Conservation (phyloP, 306 rosid genomes). For the Cucumis cinereus region DNA sequence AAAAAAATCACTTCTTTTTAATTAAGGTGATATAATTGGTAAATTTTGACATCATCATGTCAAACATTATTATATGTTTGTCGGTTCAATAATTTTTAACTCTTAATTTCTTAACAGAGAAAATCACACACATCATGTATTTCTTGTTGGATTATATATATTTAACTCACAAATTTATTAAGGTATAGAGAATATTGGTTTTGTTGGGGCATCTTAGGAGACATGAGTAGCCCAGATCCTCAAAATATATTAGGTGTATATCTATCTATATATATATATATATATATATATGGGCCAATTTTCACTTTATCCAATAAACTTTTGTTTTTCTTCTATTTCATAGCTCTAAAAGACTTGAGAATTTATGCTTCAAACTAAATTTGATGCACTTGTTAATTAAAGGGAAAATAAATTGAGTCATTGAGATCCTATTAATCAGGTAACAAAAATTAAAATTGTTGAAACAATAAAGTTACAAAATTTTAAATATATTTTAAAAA, state of each 20-base stretch:
- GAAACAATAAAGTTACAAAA: too few species aligned
- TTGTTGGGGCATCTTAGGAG: constrained; percentile 3
- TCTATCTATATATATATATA: neutral
- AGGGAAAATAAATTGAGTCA: neutral
- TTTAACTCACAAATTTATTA: neutral
- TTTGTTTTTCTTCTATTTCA: neutral
- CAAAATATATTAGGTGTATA: neutral
- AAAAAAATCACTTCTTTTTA: neutral
- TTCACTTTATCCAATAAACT: neutral
- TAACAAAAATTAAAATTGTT: too few species aligned
- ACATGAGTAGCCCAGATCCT: constrained; percentile 4
- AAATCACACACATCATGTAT: neutral
- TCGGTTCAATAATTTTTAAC: neutral
- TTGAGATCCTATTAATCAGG: neutral
- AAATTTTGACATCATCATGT: neutral
- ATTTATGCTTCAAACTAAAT: neutral
- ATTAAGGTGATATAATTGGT: neutral
- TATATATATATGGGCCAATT: neutral
- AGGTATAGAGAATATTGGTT: constrained; percentile 4
- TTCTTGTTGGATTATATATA: neutral
- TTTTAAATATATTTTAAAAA: too few species aligned
- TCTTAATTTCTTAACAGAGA: neutral
- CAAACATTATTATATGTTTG: neutral
- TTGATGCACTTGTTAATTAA: neutral
- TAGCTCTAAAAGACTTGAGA: neutral